Base-by-base conservation (phyloP, 305 asterid species). In the Fraxinus platypoda region DNA sequence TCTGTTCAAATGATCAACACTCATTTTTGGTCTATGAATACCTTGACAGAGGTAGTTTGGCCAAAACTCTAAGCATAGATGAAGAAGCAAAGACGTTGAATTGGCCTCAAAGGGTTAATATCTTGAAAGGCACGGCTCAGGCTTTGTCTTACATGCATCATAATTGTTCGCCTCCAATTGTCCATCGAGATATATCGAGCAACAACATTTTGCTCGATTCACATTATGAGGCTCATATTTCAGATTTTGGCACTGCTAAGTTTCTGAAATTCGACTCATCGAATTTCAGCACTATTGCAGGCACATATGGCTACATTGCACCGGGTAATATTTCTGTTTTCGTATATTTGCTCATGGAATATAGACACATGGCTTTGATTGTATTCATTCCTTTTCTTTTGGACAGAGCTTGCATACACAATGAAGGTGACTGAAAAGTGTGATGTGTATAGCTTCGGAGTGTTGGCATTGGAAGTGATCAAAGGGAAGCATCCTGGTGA, bases 241-340 rank as follows among this genome's bases (percentile, higher is more conserved):
- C 88, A n/a, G 89, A 88, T 80, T 86, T 88, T n/a, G 91, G 89
- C 35, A 82, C 82, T 0, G 85, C 89, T 7, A 86, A 84, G 82
- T 78, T 86, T 59, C 46, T 82, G 37, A 81, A 84, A 72, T 70
- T 72, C 6, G 82, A 88, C 49, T 86, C 91, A 6, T 88, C 85
- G 1, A 82, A 88, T 31, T 73, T 31, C 34, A 88, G 80, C 17
- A 70, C 80, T 13, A n/a, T 86, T 8, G 91, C 78, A 0, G 91
- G 91, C 73, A 89, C 91, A 19, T 83, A 54, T 33, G 91, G 91
- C 3, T 87, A 87, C 70, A 77, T 85, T 7, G 90, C 90, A 38
- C 91, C 90, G 21, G 90, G 90, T 85, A 77, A 25, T 13, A 25
- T 31, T 5, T 70, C 6, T 72, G 0, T 59, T 4, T 41, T 54